Evolutionary conservation across 148 eudicot species (phyloP).

Genomic region (Spergularia bocconei): DNA sequence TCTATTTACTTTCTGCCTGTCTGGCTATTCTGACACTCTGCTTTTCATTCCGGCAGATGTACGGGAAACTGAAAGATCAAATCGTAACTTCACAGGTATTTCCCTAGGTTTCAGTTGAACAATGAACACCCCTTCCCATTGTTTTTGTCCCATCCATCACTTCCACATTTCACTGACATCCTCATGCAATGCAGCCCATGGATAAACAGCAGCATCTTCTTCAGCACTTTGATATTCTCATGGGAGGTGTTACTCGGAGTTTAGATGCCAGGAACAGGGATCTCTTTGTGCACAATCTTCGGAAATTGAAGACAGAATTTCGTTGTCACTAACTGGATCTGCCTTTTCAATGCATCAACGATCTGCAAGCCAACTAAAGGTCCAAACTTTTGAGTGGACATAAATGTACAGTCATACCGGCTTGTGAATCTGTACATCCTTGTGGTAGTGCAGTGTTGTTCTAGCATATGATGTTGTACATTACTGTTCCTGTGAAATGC

Average conservation of each 20-base stretch:
- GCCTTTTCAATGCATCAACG: neutral
- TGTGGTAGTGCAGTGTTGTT: neutral
- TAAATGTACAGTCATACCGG: conserved; percentile 15
- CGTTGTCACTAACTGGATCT: conserved; percentile 27
- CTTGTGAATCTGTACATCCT: conserved; percentile 20
- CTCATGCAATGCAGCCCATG: conserved; percentile 38
- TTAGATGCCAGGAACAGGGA: conserved; percentile 53
- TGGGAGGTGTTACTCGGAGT: conserved; percentile 44
- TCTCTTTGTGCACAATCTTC: conserved; percentile 46
- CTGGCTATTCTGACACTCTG: neutral
- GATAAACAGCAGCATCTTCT: conserved; percentile 49
- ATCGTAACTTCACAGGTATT: conserved; percentile 49
- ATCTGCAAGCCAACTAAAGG: neutral
- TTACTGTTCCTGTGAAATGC: conserved; percentile 12
- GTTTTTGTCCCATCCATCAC: neutral
- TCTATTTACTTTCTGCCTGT: neutral
- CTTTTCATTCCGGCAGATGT: conserved; percentile 36
- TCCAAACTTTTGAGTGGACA: conserved; percentile 4
- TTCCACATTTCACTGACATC: neutral
- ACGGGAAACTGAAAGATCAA: conserved; percentile 40
- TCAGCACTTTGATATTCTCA: conserved; percentile 50
- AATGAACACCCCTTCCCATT: neutral
- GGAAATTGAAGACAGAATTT: conserved; percentile 47
- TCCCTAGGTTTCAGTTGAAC: neutral
- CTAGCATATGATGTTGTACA: conserved; percentile 20